These are phyloP conservation scores for Ogataea glucozyma DNA, from an alignment of 805 yeast species.

Conservation along the genomic window DNA sequence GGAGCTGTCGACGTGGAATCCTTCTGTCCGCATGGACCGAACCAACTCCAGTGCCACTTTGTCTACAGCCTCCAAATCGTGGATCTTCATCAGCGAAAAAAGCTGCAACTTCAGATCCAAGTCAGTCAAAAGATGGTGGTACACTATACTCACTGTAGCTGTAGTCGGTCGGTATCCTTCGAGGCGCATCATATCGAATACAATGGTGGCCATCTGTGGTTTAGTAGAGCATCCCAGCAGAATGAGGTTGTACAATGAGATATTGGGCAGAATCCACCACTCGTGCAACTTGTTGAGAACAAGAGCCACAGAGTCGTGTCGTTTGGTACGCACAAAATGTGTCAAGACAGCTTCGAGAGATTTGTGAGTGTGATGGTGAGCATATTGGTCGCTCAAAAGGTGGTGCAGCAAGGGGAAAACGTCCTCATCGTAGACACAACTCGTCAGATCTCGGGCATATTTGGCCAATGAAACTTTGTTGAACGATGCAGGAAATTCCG, in stretches of 20 bases:
- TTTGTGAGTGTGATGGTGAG: constrained; percentile 2
- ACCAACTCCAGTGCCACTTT: neutral
- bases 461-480: no score
- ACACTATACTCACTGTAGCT: neutral
- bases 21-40: no score
- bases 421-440: neutral
- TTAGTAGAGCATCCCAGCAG: neutral
- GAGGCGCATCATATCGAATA: neutral
- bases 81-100: neutral
- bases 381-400: constrained; percentile 6
- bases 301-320: neutral
- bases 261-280: neutral
- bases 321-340: constrained; percentile 9
- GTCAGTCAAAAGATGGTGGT: neutral
- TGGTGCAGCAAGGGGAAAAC: neutral
- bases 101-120: neutral
- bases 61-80: neutral
- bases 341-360: constrained; percentile 14
- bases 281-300: neutral
- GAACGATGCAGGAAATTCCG: no score
- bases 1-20: no score
- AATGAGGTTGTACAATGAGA: neutral
- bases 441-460: no score
- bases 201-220: neutral
- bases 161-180: neutral